Base-by-base conservation (phyloP, 2,329 filamentous ascomycete species). In the Orbilia blumenaviensis region DNA sequence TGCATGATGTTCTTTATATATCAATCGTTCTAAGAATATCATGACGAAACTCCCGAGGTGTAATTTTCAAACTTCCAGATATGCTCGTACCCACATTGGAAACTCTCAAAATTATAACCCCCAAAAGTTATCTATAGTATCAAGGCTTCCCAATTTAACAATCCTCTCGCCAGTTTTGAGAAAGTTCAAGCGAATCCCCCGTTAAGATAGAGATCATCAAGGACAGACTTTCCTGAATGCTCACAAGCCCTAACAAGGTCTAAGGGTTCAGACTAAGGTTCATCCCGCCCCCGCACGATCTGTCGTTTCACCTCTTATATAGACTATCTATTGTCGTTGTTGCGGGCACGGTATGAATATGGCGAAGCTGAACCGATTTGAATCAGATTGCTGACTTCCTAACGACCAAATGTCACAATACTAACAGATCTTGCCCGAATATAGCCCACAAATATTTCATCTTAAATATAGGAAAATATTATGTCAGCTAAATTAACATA, bases 121-220 rank as follows among this genome's bases (percentile, higher is more conserved):
- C 7, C 12, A n/a, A 3, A 38, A 12, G 36, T n/a, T 6, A 16
- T 5, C 6, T 41, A 41, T 41, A 41, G 12, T n/a, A 44, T 44
- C 41, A 10, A 44, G 23, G 16, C 14, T 2, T 41, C 2, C 10
- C 3, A 23, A 7, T 44, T 23, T 21, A 23, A 18, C 41, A 44
- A 41, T 41, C 6, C 41, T 2, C 16, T 14, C 42, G 32, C 27
- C 12, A 69, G 56, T 71, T n/a, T 71, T 71, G 66, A 71, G 66
- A 71, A 63, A 38, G 44, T 71, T 71, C 56, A 63, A 44, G 44
- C 56, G 60, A 34, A 32, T 48, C 48, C n/a, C 12, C 16, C 16
- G 12, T 46, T 48, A n/a, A 63, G 27, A 44, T 29, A 27, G n/a
- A 38, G 60, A 63, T 48, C 27, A 50, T 34, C 61, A 29, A 56